phyloP scores from a whole-genome alignment of 2,329 filamentous ascomycete genomes.

The Aspergillus texensis region DNA sequence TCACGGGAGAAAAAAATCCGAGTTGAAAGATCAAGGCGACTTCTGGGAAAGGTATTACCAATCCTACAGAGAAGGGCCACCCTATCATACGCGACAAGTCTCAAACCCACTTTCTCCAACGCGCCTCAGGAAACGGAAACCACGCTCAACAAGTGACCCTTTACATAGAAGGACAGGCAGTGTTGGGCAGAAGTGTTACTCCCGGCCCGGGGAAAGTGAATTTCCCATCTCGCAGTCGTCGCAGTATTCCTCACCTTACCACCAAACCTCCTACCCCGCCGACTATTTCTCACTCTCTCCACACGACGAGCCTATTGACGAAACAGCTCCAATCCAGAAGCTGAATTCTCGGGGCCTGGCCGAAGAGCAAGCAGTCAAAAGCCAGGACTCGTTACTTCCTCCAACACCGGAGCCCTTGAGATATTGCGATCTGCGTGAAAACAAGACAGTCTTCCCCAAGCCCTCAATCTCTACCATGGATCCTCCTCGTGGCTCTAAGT shows the following conservation, averaged over 20 bases:
- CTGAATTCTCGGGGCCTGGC: not conserved
- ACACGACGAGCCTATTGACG: not conserved
- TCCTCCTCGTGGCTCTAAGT: constrained; percentile 31
- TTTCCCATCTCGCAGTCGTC: not conserved
- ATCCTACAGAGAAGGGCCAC: not conserved
- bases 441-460: not conserved
- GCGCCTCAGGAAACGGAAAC: constrained; percentile 7
- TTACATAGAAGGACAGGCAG: not conserved
- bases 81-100: not conserved
- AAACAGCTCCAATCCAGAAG: not conserved
- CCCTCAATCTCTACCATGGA: constrained; percentile 18
- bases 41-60: not conserved
- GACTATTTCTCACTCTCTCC: not conserved
- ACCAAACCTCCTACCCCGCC: not conserved
- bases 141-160: constrained; percentile 9
- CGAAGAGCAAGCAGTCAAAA: not conserved
- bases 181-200: not conserved
- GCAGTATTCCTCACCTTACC: not conserved
- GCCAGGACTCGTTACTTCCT: constrained; percentile 7
- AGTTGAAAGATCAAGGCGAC: not conserved
- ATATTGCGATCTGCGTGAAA: not conserved
- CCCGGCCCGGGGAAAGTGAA: constrained; percentile 3
- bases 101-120: constrained; percentile 1
- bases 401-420: not conserved
- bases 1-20: constrained; percentile 6